These are phyloP conservation scores for Apiotrichum brassicae DNA, from an alignment of 1,284 basidiomycete genomes.

Conservation along the genomic window DNA sequence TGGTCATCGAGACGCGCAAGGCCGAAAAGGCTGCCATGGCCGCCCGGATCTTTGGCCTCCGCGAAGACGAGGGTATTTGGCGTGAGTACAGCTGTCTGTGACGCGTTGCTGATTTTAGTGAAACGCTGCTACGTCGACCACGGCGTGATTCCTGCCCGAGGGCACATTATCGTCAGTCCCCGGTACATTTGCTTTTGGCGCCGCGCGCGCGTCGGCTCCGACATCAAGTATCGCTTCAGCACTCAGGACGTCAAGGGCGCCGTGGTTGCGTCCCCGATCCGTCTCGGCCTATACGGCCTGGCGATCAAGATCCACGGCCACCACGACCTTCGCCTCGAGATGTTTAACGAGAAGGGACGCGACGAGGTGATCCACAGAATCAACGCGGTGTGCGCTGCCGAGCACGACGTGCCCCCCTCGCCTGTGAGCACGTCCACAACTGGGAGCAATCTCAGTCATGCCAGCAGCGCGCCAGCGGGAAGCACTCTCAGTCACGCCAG, in stretches of 20 bases:
- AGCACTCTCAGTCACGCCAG: too few species aligned
- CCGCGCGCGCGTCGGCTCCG: constrained; percentile 30
- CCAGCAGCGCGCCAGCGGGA: not conserved
- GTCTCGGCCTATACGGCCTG: constrained; percentile 51
- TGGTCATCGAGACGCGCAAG: constrained; percentile 23
- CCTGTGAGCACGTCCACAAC: not conserved
- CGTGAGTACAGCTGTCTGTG: constrained; percentile 2
- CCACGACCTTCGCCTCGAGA: constrained; percentile 53
- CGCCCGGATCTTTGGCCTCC: constrained; percentile 41
- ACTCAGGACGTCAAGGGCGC: constrained; percentile 50
- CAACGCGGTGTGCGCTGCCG: constrained; percentile 13
- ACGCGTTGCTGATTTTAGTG: constrained; percentile 9
- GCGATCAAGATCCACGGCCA: constrained; percentile 53
- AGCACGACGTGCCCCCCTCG: not conserved
- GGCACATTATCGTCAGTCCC: constrained; percentile 43
- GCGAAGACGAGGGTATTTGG: constrained; percentile 43
- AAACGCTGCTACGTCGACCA: constrained; percentile 43
- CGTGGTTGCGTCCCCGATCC: constrained; percentile 39
- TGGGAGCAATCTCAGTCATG: too few species aligned
- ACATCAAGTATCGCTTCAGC: constrained; percentile 54
- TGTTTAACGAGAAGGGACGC: constrained; percentile 49
- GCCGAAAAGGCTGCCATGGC: constrained; percentile 33
- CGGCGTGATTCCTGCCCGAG: constrained; percentile 35
- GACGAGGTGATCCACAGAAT: constrained; percentile 48
- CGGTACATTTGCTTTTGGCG: constrained; percentile 47